Evolutionary conservation across 331 rosid genomes (phyloP), one percentile per base, ranked within the genome.

Genomic region (Phaseolus coccineus): DNA sequence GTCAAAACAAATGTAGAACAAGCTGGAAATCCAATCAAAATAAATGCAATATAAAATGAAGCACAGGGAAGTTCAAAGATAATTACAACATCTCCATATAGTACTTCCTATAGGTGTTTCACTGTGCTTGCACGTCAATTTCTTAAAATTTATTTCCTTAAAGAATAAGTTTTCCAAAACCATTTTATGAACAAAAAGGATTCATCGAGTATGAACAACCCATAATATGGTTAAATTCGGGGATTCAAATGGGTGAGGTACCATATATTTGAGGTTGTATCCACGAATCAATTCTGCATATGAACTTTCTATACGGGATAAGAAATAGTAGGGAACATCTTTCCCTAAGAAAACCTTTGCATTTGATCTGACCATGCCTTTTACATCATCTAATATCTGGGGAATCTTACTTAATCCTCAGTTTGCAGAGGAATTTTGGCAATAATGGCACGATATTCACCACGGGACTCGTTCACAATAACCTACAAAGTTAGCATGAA

Each of bases 401-500:
- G 97, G 88, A 82, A 92, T 78, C 87, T 81, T 87, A 64, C 84
- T 82, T 74, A 89, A 87, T 92, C 90, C 81, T 83, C 93, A 46
- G 85, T 80, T 63, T 85, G 91, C 69, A 92, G 14, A 13, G 97
- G 97, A 59, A 95, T 87, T 84, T 85, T 95, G 52, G 85, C 76
- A 40, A 81, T 40, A 42, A 88, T 76, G 77, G 91, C 96, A 68
- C 87, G 92, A 77, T 89, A 95, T 61, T 87, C 88, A 2, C 97
- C 99, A 69, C 97, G 94, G 15, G 99, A 92, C 89, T 90, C 93
- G 77, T 95, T 90, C 84, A 93, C 95, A 37, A 95, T 93, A 22
- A 87, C 97, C 99, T 92, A 66, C 57, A 75, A 86, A 68, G 47
- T 67, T 70, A 42, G 79, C 71, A 74, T 35, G 65, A 51, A 59